Evolutionary conservation across 2,329 filamentous ascomycete species (phyloP), one percentile per base, ranked within the genome.

Genomic region (Incumbomyces delicatus): DNA sequence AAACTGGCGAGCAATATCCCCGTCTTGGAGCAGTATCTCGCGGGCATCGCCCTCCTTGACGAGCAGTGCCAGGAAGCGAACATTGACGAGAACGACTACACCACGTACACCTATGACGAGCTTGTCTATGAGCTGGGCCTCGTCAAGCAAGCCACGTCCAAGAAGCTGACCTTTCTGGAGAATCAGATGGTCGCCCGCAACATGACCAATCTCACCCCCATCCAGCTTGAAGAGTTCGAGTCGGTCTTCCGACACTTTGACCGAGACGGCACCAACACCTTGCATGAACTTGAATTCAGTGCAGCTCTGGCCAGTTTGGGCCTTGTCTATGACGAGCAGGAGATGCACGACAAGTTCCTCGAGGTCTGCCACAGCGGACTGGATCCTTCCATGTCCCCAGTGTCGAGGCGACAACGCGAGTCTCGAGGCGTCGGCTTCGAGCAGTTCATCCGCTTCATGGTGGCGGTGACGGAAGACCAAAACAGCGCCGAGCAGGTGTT

Each of bases 401-500:
- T 54, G 5, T 56, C 54, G 14, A 51, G 52, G 6, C 37, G 53
- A n/a, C 55, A 57, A 43, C 44, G 55, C 18, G 53, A 41, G 54
- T 56, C 30, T 57, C 65, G 47, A 50, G 87, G 80, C 31, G 92
- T 98, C 43, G 92, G 86, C 3, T 98, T 98, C 62, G 92, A 98
- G 70, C 90, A 96, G 66, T 98, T 98, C 62, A 98, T 98, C 63
- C 82, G 87, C 33, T 98, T 98, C 74, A 98, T 98, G 92, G 92
- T 98, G 40, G 87, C 94, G 57, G 92, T 95, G 41, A 98, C 92
- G 11, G 92, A 98, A 67, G 92, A 98, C 62, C 92, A 98, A 69
- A 95, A 98, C 65, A 95, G 89, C 3, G 92, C 92, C 11, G 92
- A 96, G 67, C 92, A 98, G 66, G 92, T 98, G 4, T 96, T 92